phyloP scores from a whole-genome alignment of 768 basidiomycete species.

The Auriculariales sp. region DNA sequence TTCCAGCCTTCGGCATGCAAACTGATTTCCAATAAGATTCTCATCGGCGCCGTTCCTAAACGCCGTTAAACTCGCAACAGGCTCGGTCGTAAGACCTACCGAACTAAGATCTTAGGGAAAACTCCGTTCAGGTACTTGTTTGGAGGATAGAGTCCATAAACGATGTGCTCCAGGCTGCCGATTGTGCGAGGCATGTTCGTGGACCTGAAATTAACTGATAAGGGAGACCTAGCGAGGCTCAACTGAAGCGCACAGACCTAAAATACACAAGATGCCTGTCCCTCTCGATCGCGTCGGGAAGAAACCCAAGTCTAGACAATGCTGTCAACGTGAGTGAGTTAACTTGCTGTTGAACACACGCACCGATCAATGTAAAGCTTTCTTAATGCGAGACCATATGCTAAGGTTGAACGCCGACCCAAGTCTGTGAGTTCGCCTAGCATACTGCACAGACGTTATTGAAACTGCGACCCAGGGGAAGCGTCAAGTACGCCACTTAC shows the following conservation, averaged over 20 bases:
- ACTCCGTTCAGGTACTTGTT: constrained; percentile 29
- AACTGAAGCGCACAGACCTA: constrained; percentile 21
- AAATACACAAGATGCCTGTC: constrained; percentile 37
- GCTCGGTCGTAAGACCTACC: constrained; percentile 23
- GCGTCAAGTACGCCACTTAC: constrained; percentile 18
- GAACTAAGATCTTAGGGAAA: constrained; percentile 36
- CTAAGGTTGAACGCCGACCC: constrained; percentile 56
- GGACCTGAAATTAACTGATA: constrained; percentile 25
- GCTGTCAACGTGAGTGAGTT: not conserved
- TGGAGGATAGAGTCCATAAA: constrained; percentile 58
- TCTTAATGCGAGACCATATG: constrained; percentile 44
- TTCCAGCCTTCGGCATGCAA: constrained; percentile 52
- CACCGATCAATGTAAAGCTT: constrained; percentile 55
- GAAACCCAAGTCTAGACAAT: constrained; percentile 40
- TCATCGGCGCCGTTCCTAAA: constrained; percentile 54
- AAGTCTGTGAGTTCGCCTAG: constrained; percentile 60
- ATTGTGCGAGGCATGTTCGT: constrained; percentile 70
- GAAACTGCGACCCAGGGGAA: not conserved
- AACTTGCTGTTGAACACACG: constrained; percentile 4
- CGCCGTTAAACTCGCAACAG: not conserved
- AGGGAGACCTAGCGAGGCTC: not conserved
- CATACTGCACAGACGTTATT: constrained; percentile 26
- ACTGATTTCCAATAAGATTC: constrained; percentile 54
- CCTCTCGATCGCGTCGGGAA: constrained; percentile 36
- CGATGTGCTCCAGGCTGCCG: constrained; percentile 57